Evolutionary conservation across 23 red algal species (phyloP).

Genomic region (Gracilaria domingensis): DNA sequence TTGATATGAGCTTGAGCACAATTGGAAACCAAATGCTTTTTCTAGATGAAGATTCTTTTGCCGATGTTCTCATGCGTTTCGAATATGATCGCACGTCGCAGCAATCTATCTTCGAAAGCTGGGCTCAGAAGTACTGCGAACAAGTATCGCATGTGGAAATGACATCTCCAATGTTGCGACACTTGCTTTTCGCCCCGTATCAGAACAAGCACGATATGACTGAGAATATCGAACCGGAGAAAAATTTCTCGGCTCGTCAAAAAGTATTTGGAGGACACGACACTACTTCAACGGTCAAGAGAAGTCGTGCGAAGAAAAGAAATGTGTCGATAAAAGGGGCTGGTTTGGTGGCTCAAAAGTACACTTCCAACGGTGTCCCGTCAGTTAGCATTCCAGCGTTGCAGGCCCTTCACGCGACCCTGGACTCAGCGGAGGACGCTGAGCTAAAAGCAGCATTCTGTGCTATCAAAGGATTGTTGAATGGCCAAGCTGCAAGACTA

Average conservation of each 20-base stretch:
- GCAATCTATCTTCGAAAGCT: slow-evolving; percentile 66
- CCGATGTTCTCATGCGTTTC: neutral
- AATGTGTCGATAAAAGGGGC: neutral
- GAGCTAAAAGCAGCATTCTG: slow-evolving; percentile 5
- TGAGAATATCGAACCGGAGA: neutral
- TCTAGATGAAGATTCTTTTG: neutral
- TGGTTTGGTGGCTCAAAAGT: slow-evolving; percentile 11
- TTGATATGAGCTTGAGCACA: neutral
- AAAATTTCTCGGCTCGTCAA: neutral
- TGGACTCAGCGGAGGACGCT: neutral
- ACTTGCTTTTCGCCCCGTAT: slow-evolving; percentile 83
- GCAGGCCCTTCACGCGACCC: neutral
- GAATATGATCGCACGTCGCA: neutral
- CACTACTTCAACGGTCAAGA: neutral
- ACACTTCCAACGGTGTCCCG: slow-evolving; percentile 12
- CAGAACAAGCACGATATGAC: slow-evolving; percentile 7
- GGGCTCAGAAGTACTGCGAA: slow-evolving; percentile 51
- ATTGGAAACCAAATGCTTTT: neutral
- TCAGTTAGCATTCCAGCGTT: slow-evolving; percentile 27
- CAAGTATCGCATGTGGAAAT: slow-evolving; percentile 57
- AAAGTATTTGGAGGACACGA: neutral
- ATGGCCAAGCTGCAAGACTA: neutral
- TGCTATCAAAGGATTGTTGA: slow-evolving; percentile 21
- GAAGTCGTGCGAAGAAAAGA: neutral
- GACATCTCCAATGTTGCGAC: slow-evolving; percentile 59